A percentile compares a stretch with the other conserved stretches of the same genome.
These are phyloP conservation scores for Yamadazyma kanchanaburiensis DNA, from an alignment of 1,139 yeast species.

Conservation along the genomic window DNA sequence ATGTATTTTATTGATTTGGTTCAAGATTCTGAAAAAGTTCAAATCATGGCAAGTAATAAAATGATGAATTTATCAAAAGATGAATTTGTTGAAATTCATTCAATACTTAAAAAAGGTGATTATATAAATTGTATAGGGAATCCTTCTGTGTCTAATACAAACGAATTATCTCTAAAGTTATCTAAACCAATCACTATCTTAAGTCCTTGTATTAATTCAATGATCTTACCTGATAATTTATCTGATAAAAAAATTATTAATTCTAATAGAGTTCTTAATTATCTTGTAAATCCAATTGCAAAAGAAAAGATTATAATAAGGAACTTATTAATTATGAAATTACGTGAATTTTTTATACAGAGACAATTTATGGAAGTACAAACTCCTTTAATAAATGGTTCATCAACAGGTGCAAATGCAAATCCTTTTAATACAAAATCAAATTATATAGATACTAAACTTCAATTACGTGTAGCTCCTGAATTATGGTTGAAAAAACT, in stretches of 20 bases:
- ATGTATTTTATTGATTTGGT: slow-evolving; percentile 63
- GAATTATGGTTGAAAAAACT: slow-evolving; percentile 88
- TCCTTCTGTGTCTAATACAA: slow-evolving; percentile 74
- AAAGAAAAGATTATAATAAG: slow-evolving; percentile 52
- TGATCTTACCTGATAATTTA: slow-evolving; percentile 56
- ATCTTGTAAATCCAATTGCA: slow-evolving; percentile 51
- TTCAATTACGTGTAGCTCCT: slow-evolving; percentile 85
- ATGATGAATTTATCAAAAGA: slow-evolving; percentile 38
- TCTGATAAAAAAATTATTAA: slow-evolving; percentile 56
- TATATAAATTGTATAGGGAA: slow-evolving; percentile 58
- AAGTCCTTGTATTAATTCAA: slow-evolving; percentile 66
- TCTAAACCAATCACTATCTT: slow-evolving; percentile 45
- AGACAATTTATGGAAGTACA: slow-evolving; percentile 76
- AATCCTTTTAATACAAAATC: slow-evolving; percentile 68
- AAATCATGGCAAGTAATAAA: slow-evolving; percentile 57
- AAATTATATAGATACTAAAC: slow-evolving; percentile 20
- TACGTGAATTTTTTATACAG: slow-evolving; percentile 55
- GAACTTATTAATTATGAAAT: slow-evolving; percentile 47
- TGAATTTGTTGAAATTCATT: slow-evolving; percentile 44
- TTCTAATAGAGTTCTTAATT: slow-evolving; percentile 70
- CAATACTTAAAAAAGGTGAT: slow-evolving; percentile 66
- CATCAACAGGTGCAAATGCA: slow-evolving; percentile 88
- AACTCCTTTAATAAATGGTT: slow-evolving; percentile 75
- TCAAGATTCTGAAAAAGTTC: slow-evolving; percentile 57
- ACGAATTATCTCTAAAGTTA: slow-evolving; percentile 75